phyloP scores from a whole-genome alignment of 2,329 filamentous ascomycete genomes.

The Lasiodiplodia theobromae region DNA sequence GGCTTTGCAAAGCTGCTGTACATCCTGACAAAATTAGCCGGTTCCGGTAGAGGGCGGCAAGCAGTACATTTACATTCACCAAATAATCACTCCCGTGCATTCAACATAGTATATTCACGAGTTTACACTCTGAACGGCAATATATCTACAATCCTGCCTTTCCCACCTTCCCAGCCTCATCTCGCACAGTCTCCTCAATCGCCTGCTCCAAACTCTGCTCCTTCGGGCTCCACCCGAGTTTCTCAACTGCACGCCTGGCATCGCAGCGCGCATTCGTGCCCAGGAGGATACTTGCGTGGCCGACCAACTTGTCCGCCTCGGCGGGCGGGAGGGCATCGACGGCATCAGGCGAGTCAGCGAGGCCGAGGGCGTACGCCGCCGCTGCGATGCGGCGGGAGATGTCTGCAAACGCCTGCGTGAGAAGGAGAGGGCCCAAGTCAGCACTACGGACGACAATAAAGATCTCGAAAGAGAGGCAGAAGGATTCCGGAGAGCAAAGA shows the following conservation, averaged over 20 bases:
- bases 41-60: too few species aligned
- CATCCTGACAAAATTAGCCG: too few species aligned
- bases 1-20: too few species aligned
- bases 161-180: not conserved
- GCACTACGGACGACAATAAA: too few species aligned
- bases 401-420: constrained; percentile 45
- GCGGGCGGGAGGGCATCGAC: constrained; percentile 48
- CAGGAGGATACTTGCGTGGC: constrained; percentile 62
- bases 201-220: constrained; percentile 37
- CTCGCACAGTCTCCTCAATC: not conserved
- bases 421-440: too few species aligned
- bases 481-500: not conserved
- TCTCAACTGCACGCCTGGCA: constrained; percentile 61
- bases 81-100: too few species aligned
- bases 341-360: constrained; percentile 49
- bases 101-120: not conserved
- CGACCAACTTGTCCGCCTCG: constrained; percentile 55
- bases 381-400: constrained; percentile 50
- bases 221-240: constrained; percentile 66
- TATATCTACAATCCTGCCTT: not conserved
- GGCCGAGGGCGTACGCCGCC: constrained; percentile 60
- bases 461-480: too few species aligned
- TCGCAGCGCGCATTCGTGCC: constrained; percentile 66
- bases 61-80: too few species aligned
- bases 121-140: not conserved